Evolutionary conservation across 1,139 yeast genomes (phyloP), one percentile per base, ranked within the genome.

Genomic region (Meyerozyma carpophila): DNA sequence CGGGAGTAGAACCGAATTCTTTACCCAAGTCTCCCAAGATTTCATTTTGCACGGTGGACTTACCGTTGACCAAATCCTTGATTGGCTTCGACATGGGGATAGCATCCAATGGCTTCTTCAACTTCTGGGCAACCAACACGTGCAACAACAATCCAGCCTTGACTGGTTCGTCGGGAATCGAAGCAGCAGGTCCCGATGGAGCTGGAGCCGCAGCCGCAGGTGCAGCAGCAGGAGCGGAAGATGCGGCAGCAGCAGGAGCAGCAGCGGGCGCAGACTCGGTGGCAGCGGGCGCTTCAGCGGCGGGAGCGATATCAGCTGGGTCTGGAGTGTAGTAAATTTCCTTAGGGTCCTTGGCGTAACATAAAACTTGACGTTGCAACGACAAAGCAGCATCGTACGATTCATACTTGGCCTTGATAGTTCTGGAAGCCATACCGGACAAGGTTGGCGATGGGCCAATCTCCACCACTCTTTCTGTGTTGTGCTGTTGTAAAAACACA

Each of bases 381-480:
- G 96, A 89, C 59, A 91, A 75, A 41, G 98, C 98, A 47, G 98
- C 98, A 65, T 93, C 99, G 63, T 90, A 93, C 40, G 96, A 86
- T 70, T 93, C 97, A 67, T 90, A 93, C 70, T 91, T 93, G 62
- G 95, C 89, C 73, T 90, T 91, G 66, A 93, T 81, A 50, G 99
- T 93, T 73, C 98, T 83, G 55, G 88, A 81, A 49, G 98, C 98
- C 99, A 93, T 93, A 54, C 98, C 98, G 34, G 97, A 93, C 63
- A 93, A 79, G 36, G 98, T 93, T 48, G 99, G 98, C 42, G 98
- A 90, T 50, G 99, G 99, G 45, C 99, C 99, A 52, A 93, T 88
- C 70, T 93, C 99, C 53, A 93, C 96, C 50, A 93, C 91, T 61
- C 98, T 80, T 73, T 93, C 98, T 50, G 98, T 87, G 68, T 91